Percentiles rank a stretch among this genome's conserved stretches.
These are phyloP conservation scores for Stentor roeselii DNA, from an alignment of 73 alveolate species.

Conservation along the genomic window DNA sequence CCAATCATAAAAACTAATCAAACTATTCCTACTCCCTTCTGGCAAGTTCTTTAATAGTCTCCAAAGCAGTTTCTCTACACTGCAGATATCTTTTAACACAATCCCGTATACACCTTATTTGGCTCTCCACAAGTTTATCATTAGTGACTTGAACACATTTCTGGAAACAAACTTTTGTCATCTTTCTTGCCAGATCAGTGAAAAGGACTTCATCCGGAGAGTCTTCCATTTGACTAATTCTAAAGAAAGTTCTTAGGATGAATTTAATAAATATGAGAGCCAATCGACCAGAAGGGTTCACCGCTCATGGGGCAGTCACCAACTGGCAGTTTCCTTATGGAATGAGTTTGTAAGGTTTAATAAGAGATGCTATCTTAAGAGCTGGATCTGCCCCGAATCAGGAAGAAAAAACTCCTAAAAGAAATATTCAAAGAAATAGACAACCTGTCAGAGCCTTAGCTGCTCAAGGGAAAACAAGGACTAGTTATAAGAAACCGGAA, in stretches of 20 bases:
- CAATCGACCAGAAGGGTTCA: neutral
- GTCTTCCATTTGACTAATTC: neutral
- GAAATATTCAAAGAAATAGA: neutral
- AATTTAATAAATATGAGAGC: neutral
- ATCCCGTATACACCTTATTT: neutral
- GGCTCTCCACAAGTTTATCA: neutral
- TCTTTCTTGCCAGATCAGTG: neutral
- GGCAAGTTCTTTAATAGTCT: neutral
- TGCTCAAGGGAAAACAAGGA: neutral
- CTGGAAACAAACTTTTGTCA: neutral
- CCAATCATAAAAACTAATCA: too few species aligned
- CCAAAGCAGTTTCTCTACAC: neutral
- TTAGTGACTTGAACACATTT: neutral
- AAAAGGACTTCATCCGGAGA: neutral
- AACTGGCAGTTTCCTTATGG: constrained; percentile 25
- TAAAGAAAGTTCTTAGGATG: neutral
- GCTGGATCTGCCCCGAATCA: constrained; percentile 26
- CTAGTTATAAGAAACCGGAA: neutral
- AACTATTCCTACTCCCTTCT: too few species aligned
- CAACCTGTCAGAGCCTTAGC: neutral
- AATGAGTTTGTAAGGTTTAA: neutral
- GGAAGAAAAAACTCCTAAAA: constrained; percentile 8
- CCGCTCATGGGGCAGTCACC: neutral
- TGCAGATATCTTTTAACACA: neutral
- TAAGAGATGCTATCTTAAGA: constrained; percentile 3